Evolutionary conservation across 305 asterid species (phyloP).

Genomic region (Solanum hybrid): DNA sequence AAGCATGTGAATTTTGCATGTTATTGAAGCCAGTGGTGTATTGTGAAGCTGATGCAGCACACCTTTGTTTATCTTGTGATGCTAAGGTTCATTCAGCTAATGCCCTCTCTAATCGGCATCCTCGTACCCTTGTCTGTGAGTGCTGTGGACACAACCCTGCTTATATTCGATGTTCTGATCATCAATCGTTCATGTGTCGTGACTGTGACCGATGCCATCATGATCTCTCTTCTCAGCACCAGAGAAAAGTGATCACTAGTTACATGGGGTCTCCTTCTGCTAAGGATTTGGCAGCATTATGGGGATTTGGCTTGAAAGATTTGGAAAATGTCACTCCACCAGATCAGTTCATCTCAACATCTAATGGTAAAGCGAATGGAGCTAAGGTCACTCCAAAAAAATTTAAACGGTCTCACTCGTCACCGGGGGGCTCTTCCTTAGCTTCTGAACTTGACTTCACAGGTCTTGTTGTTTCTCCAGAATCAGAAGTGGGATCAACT

Average conservation of each 20-base stretch:
- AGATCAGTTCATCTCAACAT: constrained; percentile 7
- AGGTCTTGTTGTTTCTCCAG: constrained; percentile 12
- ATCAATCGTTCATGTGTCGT: constrained; percentile 55
- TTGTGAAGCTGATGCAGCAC: constrained; percentile 74
- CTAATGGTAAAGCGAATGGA: background rate
- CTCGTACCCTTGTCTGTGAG: constrained; percentile 60
- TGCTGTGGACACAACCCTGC: constrained; percentile 39
- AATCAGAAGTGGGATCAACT: constrained; percentile 23
- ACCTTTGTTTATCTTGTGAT: constrained; percentile 77
- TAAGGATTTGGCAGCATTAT: constrained; percentile 47
- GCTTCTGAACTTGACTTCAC: constrained; percentile 6
- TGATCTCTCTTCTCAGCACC: constrained; percentile 33
- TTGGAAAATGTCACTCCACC: constrained; percentile 11
- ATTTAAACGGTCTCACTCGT: constrained; percentile 6
- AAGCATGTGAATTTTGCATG: constrained; percentile 62
- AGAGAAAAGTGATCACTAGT: constrained; percentile 28
- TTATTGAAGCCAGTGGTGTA: constrained; percentile 52
- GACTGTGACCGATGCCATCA: constrained; percentile 45
- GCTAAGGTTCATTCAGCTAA: constrained; percentile 84
- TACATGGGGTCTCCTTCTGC: constrained; percentile 83
- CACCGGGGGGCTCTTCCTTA: constrained; percentile 9
- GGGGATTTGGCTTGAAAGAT: constrained; percentile 46
- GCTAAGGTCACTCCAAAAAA: background rate
- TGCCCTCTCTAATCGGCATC: constrained; percentile 69
- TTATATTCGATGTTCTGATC: constrained; percentile 38